Evolutionary conservation across 352 stramenopile species (phyloP).

Genomic region (Aphanomyces euteiches): DNA sequence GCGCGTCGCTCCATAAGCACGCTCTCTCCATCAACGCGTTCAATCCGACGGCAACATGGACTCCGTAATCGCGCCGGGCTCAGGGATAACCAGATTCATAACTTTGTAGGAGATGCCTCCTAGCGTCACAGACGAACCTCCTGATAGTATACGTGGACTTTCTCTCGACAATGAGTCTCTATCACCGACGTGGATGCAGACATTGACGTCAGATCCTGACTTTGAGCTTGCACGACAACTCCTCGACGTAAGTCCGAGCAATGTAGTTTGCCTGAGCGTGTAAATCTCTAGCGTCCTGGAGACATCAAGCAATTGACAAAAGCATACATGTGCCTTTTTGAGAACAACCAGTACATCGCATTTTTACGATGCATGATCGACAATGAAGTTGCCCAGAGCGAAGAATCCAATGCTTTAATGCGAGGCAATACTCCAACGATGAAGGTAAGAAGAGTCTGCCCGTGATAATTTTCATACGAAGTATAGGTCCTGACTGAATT

Average conservation of each 20-base stretch:
- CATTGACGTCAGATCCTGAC: not conserved
- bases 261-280: not conserved
- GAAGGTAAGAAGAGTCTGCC: not conserved
- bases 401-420: not conserved
- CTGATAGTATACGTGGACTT: no score
- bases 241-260: not conserved
- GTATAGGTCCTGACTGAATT: constrained; percentile 18
- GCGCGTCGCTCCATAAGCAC: no score
- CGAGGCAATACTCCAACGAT: constrained; percentile 5
- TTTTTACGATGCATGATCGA: not conserved
- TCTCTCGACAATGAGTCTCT: no score
- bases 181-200: no score
- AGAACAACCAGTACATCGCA: not conserved
- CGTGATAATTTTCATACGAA: not conserved
- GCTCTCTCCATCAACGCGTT: no score
- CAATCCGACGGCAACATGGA: no score
- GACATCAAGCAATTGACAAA: not conserved
- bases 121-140: no score
- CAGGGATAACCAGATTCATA: no score
- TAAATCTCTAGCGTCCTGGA: not conserved
- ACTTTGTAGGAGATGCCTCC: no score
- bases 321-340: constrained; percentile 7
- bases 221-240: not conserved
- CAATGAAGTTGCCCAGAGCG: not conserved
- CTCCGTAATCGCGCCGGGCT: no score